Conservation (phyloP, 805 yeast species). For the Yamadazyma sp. region DNA sequence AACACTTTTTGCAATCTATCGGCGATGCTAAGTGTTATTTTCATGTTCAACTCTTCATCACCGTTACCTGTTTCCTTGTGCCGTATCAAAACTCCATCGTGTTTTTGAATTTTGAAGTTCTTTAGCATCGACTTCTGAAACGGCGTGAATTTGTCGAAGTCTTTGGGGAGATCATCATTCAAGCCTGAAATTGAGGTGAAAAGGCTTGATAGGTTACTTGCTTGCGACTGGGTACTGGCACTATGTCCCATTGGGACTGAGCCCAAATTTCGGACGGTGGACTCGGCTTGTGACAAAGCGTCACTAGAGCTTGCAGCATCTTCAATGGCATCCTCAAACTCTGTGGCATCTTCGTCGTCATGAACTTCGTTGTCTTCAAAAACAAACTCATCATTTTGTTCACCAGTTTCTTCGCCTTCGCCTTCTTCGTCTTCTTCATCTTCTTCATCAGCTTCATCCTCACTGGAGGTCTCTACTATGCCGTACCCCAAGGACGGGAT, state of each 20-base stretch:
- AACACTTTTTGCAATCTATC: slow-evolving; percentile 35
- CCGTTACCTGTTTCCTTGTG: slow-evolving; percentile 11
- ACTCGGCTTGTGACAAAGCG: background rate
- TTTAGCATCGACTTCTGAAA: slow-evolving; percentile 23
- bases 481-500: slow-evolving; percentile 10
- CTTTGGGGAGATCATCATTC: background rate
- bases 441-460: slow-evolving; percentile 9
- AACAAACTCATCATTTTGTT: background rate
- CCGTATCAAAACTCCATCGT: slow-evolving; percentile 10
- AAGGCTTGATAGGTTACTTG: slow-evolving; percentile 3
- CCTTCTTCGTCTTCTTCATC: slow-evolving; percentile 6
- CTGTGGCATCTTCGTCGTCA: background rate
- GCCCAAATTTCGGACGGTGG: background rate
- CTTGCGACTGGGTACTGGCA: slow-evolving; percentile 6
- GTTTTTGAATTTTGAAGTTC: slow-evolving; percentile 20
- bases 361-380: background rate
- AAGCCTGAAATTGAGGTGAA: slow-evolving; percentile 4
- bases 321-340: slow-evolving; percentile 9
- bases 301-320: background rate
- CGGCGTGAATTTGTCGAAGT: slow-evolving; percentile 6
- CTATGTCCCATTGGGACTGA: slow-evolving; percentile 2
- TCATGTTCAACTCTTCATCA: slow-evolving; percentile 12
- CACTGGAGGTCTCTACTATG: background rate
- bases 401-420: background rate
- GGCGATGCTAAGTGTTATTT: slow-evolving; percentile 30